A percentile compares a stretch with the other conserved stretches of the same genome.
These are phyloP conservation scores for Coniella lustricola DNA, from an alignment of 2,329 filamentous ascomycete genomes.

Conservation along the genomic window DNA sequence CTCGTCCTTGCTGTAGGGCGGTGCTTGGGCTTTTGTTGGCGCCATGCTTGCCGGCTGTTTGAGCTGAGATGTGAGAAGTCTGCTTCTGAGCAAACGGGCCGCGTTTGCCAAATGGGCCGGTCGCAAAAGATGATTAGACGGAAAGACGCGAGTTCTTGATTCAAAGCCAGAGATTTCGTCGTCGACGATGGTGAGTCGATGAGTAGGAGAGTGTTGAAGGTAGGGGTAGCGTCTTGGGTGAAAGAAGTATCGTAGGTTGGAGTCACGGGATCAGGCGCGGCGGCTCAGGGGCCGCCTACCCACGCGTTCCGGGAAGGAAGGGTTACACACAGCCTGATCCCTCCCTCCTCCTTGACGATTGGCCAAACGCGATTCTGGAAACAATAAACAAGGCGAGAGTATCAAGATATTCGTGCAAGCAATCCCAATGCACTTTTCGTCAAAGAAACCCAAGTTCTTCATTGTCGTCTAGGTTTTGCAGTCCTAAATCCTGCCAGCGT, in stretches of 20 bases:
- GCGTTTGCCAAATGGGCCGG: too few relatives aligned
- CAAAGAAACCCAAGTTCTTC: too few relatives aligned
- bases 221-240: neutral
- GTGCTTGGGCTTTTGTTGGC: slow-evolving; percentile 35
- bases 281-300: slow-evolving; percentile 2
- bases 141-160: too few relatives aligned
- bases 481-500: neutral
- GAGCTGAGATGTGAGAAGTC: neutral
- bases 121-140: too few relatives aligned
- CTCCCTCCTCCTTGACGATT: neutral
- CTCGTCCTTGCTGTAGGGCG: slow-evolving; percentile 69
- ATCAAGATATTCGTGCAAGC: too few relatives aligned
- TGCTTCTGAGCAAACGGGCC: neutral
- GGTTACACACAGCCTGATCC: neutral
- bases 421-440: too few relatives aligned
- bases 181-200: neutral
- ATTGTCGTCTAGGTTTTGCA: neutral
- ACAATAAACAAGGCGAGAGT: too few relatives aligned
- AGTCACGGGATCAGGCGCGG: slow-evolving; percentile 14
- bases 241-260: slow-evolving; percentile 4
- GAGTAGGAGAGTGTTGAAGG: neutral
- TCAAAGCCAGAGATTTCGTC: neutral
- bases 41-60: slow-evolving; percentile 27
- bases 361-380: too few relatives aligned
- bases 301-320: slow-evolving; percentile 9